Evolutionary conservation across 1,139 yeast species (phyloP).

Genomic region (Geotrichum candidum): DNA sequence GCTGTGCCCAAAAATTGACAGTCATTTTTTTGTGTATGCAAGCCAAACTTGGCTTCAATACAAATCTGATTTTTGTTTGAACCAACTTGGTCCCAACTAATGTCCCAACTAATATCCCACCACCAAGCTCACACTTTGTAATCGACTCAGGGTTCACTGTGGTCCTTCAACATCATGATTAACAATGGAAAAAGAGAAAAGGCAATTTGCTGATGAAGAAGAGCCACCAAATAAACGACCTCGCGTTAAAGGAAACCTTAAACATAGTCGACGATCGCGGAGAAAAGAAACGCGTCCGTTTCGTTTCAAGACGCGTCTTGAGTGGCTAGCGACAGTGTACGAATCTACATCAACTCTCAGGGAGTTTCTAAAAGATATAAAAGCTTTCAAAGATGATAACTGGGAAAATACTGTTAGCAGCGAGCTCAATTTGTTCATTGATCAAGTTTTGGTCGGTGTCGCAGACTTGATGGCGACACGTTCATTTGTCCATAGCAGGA

Average conservation of each 20-base stretch:
- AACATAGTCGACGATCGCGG: background rate
- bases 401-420: background rate
- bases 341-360: background rate
- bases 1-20: too few species aligned
- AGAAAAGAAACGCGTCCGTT: background rate
- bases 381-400: conserved; percentile 1
- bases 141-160: background rate
- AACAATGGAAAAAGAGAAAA: background rate
- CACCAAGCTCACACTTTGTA: background rate
- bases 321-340: background rate
- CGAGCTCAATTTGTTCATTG: background rate
- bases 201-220: background rate
- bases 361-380: background rate
- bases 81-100: background rate
- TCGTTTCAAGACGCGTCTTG: background rate
- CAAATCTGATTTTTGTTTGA: background rate
- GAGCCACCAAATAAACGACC: background rate
- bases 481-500: background rate
- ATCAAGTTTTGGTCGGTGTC: conserved; percentile 1
- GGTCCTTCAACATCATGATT: background rate
- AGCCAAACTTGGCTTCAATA: too few species aligned
- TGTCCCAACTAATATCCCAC: background rate
- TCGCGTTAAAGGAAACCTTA: background rate
- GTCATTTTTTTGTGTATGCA: background rate
- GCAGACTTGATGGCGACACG: background rate